A percentile compares a stretch with the other conserved stretches of the same genome.
phyloP scores from a whole-genome alignment of 108 stramenopile genomes.

The Thalassiosira profunda region DNA sequence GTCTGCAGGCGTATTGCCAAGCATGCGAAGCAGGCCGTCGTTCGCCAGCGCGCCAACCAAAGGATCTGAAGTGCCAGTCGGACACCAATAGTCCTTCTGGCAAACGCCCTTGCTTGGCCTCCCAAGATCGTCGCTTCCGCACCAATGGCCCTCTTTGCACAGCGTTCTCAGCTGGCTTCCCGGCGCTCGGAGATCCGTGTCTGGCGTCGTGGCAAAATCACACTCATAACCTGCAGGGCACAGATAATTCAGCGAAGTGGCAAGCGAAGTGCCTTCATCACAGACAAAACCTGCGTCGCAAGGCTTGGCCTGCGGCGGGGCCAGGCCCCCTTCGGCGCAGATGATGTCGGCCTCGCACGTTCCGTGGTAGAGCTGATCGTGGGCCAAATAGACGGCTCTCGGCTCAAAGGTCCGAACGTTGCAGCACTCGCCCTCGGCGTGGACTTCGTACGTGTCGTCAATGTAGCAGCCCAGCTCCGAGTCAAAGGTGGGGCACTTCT shows the following conservation, averaged over 20 bases:
- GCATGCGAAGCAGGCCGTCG: constrained; percentile 66
- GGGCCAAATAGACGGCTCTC: constrained; percentile 49
- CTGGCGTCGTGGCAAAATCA: constrained; percentile 88
- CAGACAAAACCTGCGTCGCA: constrained; percentile 87
- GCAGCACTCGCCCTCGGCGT: constrained; percentile 54
- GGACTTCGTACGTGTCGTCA: constrained; percentile 41
- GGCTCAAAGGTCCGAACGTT: constrained; percentile 20
- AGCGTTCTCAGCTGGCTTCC: constrained; percentile 64
- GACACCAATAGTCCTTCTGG: constrained; percentile 77
- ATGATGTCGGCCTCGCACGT: constrained; percentile 93
- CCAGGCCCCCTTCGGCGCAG: constrained; percentile 46
- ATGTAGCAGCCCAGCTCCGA: constrained; percentile 44
- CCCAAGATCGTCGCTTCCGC: constrained; percentile 58
- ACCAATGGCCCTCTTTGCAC: constrained; percentile 74
- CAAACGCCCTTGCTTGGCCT: no score
- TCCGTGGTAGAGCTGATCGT: constrained; percentile 79
- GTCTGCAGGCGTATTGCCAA: constrained; percentile 41
- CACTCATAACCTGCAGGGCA: constrained; percentile 85
- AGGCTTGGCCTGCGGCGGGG: constrained; percentile 60
- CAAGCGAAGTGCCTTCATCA: constrained; percentile 67
- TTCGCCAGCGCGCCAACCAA: constrained; percentile 64
- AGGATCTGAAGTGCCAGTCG: constrained; percentile 74
- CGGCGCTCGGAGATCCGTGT: constrained; percentile 63
- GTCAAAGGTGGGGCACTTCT: constrained; percentile 47
- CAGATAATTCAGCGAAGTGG: constrained; percentile 37